Evolutionary conservation across 73 alveolate genomes (phyloP).

Genomic region (Paramecium caudatum): DNA sequence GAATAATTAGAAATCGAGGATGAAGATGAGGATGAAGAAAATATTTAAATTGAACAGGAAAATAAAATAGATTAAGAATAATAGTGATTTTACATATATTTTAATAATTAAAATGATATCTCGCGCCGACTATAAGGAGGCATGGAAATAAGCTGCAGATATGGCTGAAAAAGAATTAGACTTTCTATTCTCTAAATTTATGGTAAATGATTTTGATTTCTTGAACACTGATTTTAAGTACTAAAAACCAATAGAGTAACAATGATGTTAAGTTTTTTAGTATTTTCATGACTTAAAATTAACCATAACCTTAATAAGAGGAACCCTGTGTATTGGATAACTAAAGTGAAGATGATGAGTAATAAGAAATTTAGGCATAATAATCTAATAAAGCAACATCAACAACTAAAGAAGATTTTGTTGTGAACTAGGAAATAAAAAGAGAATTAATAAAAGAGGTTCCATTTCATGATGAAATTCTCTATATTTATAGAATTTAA

Average conservation of each 20-base stretch:
- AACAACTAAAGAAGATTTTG: slow-evolving; percentile 63
- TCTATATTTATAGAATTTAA: slow-evolving; percentile 36
- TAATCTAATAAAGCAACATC: slow-evolving; percentile 55
- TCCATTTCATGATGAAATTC: slow-evolving; percentile 34
- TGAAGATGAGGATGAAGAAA: slow-evolving; percentile 24
- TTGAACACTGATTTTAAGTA: no score
- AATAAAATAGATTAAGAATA: neutral
- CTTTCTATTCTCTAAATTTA: no score
- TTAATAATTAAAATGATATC: no score
- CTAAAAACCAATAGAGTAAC: no score
- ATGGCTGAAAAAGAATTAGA: no score
- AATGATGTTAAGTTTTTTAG: no score
- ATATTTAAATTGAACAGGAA: neutral
- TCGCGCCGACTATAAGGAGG: no score
- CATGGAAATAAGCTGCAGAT: no score
- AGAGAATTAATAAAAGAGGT: slow-evolving; percentile 62
- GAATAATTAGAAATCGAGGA: neutral
- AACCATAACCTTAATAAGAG: no score
- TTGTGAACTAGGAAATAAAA: slow-evolving; percentile 62
- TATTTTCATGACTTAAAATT: no score
- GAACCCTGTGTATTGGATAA: slow-evolving; percentile 10
- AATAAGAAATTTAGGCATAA: neutral
- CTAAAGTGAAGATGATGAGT: neutral
- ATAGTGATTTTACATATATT: no score
- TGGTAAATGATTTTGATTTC: no score